phyloP scores from a whole-genome alignment of 1,139 yeast species.

The Scheffersomyces stambukii region DNA sequence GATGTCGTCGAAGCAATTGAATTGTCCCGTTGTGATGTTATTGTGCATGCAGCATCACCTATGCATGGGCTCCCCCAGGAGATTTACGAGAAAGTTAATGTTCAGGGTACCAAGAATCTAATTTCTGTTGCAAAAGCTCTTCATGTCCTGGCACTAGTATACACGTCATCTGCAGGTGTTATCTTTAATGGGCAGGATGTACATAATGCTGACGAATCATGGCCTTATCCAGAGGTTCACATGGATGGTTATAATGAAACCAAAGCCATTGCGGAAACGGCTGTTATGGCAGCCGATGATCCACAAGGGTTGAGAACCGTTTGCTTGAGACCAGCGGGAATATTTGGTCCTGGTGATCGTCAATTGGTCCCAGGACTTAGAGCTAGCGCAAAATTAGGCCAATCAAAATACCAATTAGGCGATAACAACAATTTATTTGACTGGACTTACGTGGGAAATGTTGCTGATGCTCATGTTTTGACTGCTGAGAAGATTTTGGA shows the following conservation, averaged over 20 bases:
- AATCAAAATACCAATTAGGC: conserved; percentile 89
- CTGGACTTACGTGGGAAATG: conserved; percentile 99
- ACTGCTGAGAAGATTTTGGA: conserved; percentile 76
- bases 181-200: conserved; percentile 91
- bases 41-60: conserved; percentile 97
- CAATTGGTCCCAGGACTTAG: conserved; percentile 93
- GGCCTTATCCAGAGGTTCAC: conserved; percentile 88
- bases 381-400: conserved; percentile 77
- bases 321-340: conserved; percentile 94
- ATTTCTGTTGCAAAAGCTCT: conserved; percentile 58
- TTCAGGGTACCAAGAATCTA: conserved; percentile 79
- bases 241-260: conserved; percentile 98
- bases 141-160: conserved; percentile 67
- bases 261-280: conserved; percentile 85
- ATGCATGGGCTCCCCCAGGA: conserved; percentile 80
- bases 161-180: conserved; percentile 97
- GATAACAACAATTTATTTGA: conserved; percentile 91
- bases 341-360: conserved; percentile 98
- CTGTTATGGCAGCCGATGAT: conserved; percentile 69
- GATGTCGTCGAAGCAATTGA: conserved; percentile 67
- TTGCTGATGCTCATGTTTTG: conserved; percentile 91
- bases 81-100: conserved; percentile 85
- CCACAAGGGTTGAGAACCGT: conserved; percentile 60
- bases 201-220: conserved; percentile 85
- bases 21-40: conserved; percentile 60